Percentiles rank a stretch among this genome's conserved stretches.
Conservation (phyloP, 2,329 filamentous ascomycete genomes). For the Cladosporium sp. region DNA sequence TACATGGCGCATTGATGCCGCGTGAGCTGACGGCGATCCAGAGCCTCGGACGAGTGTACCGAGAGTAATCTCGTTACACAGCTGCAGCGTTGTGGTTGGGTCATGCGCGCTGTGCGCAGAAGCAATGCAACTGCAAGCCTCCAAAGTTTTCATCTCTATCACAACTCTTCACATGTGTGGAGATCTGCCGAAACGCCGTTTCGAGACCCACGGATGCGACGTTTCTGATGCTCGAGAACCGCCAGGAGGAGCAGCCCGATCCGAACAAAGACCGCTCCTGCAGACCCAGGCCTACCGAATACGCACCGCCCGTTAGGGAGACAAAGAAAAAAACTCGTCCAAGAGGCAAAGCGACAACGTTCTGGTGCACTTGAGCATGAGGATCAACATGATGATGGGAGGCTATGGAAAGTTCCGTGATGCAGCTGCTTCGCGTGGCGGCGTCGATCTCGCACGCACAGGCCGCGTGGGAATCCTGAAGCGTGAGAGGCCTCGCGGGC, state of each 20-base stretch:
- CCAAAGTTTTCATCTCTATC: no score
- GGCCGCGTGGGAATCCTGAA: neutral
- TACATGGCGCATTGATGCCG: neutral
- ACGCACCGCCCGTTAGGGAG: neutral
- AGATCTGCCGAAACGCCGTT: no score
- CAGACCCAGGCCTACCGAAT: neutral
- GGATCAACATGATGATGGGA: neutral
- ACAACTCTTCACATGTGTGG: no score
- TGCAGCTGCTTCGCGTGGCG: slow-evolving; percentile 4
- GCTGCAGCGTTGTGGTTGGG: no score
- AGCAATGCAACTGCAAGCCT: no score
- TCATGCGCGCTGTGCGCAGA: no score
- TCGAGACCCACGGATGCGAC: no score
- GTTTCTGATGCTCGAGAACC: no score
- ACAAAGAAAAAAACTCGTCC: neutral
- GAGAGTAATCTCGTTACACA: neutral
- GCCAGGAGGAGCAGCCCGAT: neutral
- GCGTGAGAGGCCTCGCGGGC: neutral
- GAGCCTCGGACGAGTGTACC: neutral
- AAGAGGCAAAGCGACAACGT: neutral
- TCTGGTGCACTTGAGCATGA: slow-evolving; percentile 5
- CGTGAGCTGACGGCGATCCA: neutral
- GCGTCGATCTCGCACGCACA: slow-evolving; percentile 6
- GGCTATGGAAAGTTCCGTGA: slow-evolving; percentile 8
- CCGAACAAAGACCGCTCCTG: neutral